Conservation (phyloP, 1,139 yeast genomes). For the Blastobotrys apis region DNA sequence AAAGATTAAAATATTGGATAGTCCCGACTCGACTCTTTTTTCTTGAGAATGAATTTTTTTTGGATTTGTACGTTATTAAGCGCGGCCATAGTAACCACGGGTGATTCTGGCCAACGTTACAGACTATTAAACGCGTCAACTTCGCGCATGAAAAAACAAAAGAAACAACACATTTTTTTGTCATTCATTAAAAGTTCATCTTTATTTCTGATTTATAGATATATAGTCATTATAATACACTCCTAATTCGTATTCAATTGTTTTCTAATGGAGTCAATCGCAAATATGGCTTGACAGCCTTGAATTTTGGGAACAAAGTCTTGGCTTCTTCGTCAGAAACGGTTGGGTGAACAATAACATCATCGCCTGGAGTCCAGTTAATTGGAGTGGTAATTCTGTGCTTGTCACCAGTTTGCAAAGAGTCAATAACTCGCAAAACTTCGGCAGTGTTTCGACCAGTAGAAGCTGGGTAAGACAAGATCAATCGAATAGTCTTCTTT, state of each 20-base stretch:
- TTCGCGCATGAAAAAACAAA: too few relatives aligned
- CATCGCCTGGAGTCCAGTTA: conserved; percentile 85
- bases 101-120: too few relatives aligned
- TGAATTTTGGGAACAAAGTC: conserved; percentile 68
- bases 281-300: conserved; percentile 74
- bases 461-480: conserved; percentile 76
- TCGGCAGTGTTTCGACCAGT: conserved; percentile 89
- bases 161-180: background rate
- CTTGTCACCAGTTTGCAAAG: conserved; percentile 71
- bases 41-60: too few relatives aligned
- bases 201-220: background rate
- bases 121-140: too few relatives aligned
- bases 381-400: conserved; percentile 75
- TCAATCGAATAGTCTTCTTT: conserved; percentile 64
- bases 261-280: conserved; percentile 47
- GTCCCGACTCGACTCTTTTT: too few relatives aligned
- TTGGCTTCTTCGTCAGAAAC: conserved; percentile 69
- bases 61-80: too few relatives aligned
- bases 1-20: too few relatives aligned
- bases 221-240: background rate
- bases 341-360: conserved; percentile 75
- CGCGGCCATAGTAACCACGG: too few relatives aligned
- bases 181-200: background rate
- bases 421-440: conserved; percentile 74
- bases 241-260: conserved; percentile 2